Evolutionary conservation across 495 filamentous ascomycete species (phyloP), one percentile per base, ranked within the genome.

Genomic region (Penicillium egyptiacum): DNA sequence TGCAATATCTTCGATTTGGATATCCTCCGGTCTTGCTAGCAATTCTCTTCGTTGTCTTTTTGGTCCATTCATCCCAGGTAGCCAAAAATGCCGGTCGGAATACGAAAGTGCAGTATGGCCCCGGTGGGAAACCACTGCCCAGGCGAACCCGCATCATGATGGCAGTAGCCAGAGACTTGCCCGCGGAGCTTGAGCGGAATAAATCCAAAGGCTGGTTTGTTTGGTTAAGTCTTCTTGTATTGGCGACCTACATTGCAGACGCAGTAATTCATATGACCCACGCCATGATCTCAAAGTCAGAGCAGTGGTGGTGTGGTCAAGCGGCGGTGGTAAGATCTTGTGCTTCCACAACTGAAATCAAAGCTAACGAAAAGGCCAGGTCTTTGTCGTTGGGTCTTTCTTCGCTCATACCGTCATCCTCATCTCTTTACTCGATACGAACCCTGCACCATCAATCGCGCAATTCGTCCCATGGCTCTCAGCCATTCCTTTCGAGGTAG

Each of bases 281-380:
- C 76, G 86, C 89, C 53, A 74, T 93, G 44, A 60, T 79, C 11
- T 68, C 78, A 52, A 75, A 76, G 40, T 74, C 86, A 23, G 75
- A 87, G 58, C 75, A 82, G 22, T 96, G 91, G 90, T 96, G 91
- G 92, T 92, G 89, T 67, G 89, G 88, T 26, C 82, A 95, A 70
- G 76, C 88, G 30, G 82, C 84, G 51, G 86, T 86, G 66, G 91
- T 96, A 83, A 74, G 88, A 79, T n/a, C 11, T 47, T 63, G 19
- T 17, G 6, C 16, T 45, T 44, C 23, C 22, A 48, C 41, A n/a
- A n/a, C 20, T 50, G 19, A 45, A n/a, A 26, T 31, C 25, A 28
- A 19, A 20, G 28, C 45, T 50, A n/a, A 37, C 7, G 9, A 25
- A 26, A 33, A 35, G 2, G 8, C 1, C 25, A 92, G 90, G 88